Base-by-base conservation (phyloP, 805 yeast species). In the Hanseniaspora clermontiae region DNA sequence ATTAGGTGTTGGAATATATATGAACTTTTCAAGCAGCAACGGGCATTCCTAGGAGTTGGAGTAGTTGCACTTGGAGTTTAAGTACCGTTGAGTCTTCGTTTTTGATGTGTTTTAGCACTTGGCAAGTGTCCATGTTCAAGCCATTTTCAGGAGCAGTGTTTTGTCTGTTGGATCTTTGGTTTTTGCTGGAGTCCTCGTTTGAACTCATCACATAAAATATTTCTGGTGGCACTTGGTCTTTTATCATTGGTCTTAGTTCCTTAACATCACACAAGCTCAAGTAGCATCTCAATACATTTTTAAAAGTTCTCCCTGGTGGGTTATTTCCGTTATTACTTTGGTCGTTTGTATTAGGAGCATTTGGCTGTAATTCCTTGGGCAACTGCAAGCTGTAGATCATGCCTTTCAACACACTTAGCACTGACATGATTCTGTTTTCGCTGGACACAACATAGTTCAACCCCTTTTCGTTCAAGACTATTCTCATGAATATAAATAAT, bases 371-470 rank as follows among this genome's bases (percentile, higher is more conserved):
- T 6, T 43, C 48, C 19, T 34, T 34, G 7, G 61, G 80, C 11
- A 42, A 77, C 80, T 59, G 91, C 72, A 70, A 91, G 96, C 55
- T 84, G 87, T 49, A 38, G 12, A 93, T 90, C 95, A 93, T 93
- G 49, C 72, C 79, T 42, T 86, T 79, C 60, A 91, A 76, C 2
- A 93, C 98, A 55, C 86, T 82, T 0, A 93, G 85, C 27, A 93
- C 97, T 1, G 97, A 96, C 60, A 84, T 87, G 67, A 91, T 91
- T 63, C 98, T 77, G 69, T 91, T 97, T 66, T 83, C 87, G 0
- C 97, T 91, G 58, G 95, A 95, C 72, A 97, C 93, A 24, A 93
- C 87, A 70, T 93, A 93, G 20, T 82, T 79, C 59, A 91, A 76
- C 0, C 98, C 98, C 62, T 84, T 81, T 65, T 91, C 96, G 70